These are phyloP conservation scores for Bryum argenteum DNA, from an alignment of 225 moss, liverwort and hornwort species.

Conservation along the genomic window DNA sequence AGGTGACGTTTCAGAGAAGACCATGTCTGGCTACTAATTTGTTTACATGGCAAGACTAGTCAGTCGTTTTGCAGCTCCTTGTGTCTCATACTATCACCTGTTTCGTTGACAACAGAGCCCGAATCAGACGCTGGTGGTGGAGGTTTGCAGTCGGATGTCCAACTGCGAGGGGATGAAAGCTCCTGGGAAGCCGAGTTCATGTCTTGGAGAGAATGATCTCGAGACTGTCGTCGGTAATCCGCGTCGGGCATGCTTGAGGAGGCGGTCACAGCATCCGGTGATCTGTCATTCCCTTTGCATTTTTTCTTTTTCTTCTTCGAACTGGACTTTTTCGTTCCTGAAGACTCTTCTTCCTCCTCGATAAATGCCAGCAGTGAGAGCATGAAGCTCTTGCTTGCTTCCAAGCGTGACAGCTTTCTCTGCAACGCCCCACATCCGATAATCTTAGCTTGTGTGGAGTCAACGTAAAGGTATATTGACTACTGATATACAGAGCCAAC, in stretches of 20 bases:
- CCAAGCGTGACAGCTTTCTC: conserved; percentile 50
- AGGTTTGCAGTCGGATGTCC: conserved; percentile 19
- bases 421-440: conserved; percentile 11
- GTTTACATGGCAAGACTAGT: no score
- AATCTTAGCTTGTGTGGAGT: not conserved
- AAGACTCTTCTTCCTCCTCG: conserved; percentile 70
- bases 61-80: not conserved
- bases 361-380: conserved; percentile 73
- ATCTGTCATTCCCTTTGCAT: not conserved
- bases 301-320: conserved; percentile 8
- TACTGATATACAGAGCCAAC: no score
- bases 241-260: conserved; percentile 29
- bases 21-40: no score
- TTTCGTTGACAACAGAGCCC: not conserved
- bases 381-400: conserved; percentile 69
- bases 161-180: not conserved
- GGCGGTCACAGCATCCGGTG: conserved; percentile 27
- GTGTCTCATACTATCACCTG: not conserved
- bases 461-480: no score
- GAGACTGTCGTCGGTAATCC: conserved; percentile 9
- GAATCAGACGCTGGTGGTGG: not conserved
- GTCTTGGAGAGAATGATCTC: conserved; percentile 15
- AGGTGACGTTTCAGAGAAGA: no score
- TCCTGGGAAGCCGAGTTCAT: not conserved
- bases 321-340: conserved; percentile 17